These are phyloP conservation scores for Xylaria sp. DNA, from an alignment of 2,329 filamentous ascomycete species.

Conservation along the genomic window DNA sequence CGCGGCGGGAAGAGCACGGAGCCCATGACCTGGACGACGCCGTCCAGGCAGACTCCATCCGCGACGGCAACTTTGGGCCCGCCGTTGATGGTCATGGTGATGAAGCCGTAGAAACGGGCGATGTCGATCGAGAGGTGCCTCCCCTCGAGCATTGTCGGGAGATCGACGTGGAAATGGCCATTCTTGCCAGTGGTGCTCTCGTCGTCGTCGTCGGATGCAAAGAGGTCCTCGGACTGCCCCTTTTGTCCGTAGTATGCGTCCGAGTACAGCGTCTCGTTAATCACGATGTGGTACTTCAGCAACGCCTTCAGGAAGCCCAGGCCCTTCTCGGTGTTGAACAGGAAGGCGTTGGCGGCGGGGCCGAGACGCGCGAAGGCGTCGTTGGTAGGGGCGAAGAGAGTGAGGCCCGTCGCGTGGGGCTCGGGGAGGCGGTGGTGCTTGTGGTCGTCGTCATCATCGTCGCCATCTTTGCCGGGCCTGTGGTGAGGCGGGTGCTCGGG, in stretches of 20 bases:
- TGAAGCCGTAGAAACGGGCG: constrained; percentile 68
- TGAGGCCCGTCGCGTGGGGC: constrained; percentile 66
- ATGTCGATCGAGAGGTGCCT: constrained; percentile 75
- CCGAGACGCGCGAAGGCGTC: constrained; percentile 79
- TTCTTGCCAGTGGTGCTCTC: constrained; percentile 35
- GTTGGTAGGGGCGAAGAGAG: constrained; percentile 83
- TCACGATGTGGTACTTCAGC: constrained; percentile 45
- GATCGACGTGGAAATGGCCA: constrained; percentile 68
- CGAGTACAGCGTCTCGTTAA: constrained; percentile 63
- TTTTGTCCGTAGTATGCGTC: constrained; percentile 72
- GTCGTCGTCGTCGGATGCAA: constrained; percentile 30
- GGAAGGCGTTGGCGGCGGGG: constrained; percentile 75
- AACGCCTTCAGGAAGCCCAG: constrained; percentile 78
- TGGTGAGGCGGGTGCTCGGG: constrained; percentile 29
- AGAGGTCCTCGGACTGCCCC: constrained; percentile 10
- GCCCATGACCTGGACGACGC: constrained; percentile 79
- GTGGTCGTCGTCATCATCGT: constrained; percentile 49
- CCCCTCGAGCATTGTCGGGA: constrained; percentile 73
- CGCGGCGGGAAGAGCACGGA: constrained; percentile 79
- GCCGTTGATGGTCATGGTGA: constrained; percentile 77
- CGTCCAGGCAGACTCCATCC: constrained; percentile 77
- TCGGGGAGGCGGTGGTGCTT: constrained; percentile 61
- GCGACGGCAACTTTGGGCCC: constrained; percentile 67
- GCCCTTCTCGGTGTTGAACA: constrained; percentile 78
- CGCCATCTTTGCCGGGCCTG: not conserved